These are phyloP conservation scores for Lepraria neglecta DNA, from an alignment of 495 filamentous ascomycete genomes.

Conservation along the genomic window DNA sequence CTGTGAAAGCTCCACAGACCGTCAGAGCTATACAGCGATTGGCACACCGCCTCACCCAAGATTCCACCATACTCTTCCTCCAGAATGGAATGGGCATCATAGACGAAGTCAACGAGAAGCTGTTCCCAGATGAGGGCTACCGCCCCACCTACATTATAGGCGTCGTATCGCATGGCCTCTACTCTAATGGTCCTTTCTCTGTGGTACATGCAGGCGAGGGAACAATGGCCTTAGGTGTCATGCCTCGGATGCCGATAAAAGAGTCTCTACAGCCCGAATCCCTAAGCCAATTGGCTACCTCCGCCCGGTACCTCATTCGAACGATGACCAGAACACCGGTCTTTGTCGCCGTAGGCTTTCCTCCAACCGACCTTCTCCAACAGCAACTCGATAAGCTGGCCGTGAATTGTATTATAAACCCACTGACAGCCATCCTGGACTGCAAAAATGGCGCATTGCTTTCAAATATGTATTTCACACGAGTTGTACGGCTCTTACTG, in stretches of 20 bases:
- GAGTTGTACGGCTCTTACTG: constrained; percentile 56
- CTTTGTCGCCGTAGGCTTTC: constrained; percentile 43
- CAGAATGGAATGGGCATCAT: constrained; percentile 79
- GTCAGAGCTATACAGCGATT: constrained; percentile 52
- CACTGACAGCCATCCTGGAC: constrained; percentile 66
- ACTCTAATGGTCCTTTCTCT: constrained; percentile 49
- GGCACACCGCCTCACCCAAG: constrained; percentile 56
- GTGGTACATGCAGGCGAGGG: constrained; percentile 59
- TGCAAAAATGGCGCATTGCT: constrained; percentile 71
- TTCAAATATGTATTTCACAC: constrained; percentile 48
- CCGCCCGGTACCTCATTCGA: constrained; percentile 41
- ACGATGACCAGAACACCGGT: constrained; percentile 46
- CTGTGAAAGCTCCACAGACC: constrained; percentile 53
- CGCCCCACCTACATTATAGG: constrained; percentile 74
- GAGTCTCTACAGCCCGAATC: constrained; percentile 7
- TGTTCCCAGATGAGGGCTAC: constrained; percentile 58
- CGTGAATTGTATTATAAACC: constrained; percentile 74
- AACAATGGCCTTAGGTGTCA: constrained; percentile 53
- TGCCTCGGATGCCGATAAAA: constrained; percentile 29
- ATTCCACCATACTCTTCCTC: constrained; percentile 72
- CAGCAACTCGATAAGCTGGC: constrained; percentile 75
- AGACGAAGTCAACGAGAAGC: constrained; percentile 58
- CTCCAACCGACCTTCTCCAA: constrained; percentile 39
- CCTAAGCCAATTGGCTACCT: constrained; percentile 26
- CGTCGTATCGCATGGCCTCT: constrained; percentile 61